phyloP scores from a whole-genome alignment of 2,329 filamentous ascomycete species.

The Botrytis deweyae region DNA sequence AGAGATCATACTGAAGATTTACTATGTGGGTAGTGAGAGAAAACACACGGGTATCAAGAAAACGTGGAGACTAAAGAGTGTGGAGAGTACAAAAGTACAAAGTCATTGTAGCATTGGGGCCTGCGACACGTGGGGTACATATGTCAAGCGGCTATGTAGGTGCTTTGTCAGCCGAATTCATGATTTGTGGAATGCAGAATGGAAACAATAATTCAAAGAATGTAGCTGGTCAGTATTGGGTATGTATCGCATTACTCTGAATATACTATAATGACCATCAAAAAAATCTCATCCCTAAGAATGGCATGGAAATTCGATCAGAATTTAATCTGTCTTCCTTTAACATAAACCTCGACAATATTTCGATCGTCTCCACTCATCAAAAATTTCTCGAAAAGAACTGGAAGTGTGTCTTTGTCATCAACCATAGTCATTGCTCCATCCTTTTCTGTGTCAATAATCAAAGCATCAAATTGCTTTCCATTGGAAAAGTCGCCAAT shows the following conservation, averaged over 20 bases:
- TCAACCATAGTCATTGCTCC: conserved; percentile 24
- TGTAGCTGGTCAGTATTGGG: background rate
- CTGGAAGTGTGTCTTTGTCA: conserved; percentile 20
- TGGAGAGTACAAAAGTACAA: background rate
- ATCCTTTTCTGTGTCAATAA: conserved; percentile 73
- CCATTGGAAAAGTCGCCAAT: conserved; percentile 81
- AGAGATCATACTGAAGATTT: background rate
- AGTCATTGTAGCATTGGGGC: background rate
- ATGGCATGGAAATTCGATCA: background rate
- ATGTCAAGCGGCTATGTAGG: background rate
- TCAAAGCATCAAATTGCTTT: conserved; percentile 85
- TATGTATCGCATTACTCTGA: background rate
- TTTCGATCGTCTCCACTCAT: conserved; percentile 90
- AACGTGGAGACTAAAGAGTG: background rate
- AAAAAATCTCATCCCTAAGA: background rate
- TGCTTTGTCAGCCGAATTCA: conserved; percentile 5
- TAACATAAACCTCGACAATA: conserved; percentile 82
- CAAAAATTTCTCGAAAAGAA: conserved; percentile 77
- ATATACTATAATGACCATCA: background rate
- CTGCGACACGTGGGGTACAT: background rate
- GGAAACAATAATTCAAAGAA: background rate
- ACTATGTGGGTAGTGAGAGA: background rate
- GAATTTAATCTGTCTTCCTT: conserved; percentile 48
- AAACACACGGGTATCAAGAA: background rate
- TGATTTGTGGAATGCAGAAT: background rate